These are phyloP conservation scores for Omphalea diandra DNA, from an alignment of 441 rosid species.

Conservation along the genomic window DNA sequence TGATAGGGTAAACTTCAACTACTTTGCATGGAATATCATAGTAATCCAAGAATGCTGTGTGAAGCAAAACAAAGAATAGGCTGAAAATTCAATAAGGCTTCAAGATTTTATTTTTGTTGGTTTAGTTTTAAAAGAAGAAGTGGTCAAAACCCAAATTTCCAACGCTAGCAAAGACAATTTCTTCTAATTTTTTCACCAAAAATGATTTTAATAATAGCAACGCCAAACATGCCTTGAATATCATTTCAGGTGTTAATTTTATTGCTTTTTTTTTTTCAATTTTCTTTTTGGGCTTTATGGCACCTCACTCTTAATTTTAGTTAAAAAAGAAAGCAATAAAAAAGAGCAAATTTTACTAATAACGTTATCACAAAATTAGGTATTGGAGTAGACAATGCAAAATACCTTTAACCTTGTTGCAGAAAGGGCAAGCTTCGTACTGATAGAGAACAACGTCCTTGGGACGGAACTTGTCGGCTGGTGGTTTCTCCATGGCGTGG, in stretches of 20 bases:
- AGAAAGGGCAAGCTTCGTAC: slow-evolving; percentile 96
- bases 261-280: too few species aligned
- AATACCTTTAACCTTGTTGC: slow-evolving; percentile 91
- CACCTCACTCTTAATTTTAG: neutral
- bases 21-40: slow-evolving; percentile 77
- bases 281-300: too few species aligned
- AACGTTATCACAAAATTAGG: too few species aligned
- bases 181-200: too few species aligned
- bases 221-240: too few species aligned
- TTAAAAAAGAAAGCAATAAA: neutral
- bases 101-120: too few species aligned
- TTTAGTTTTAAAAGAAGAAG: neutral
- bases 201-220: too few species aligned
- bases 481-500: slow-evolving; percentile 50
- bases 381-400: neutral
- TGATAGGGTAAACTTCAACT: slow-evolving; percentile 90
- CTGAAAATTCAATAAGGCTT: neutral
- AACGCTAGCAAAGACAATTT: too few species aligned
- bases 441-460: slow-evolving; percentile 82
- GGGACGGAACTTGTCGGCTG: slow-evolving; percentile 40
- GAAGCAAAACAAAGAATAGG: neutral
- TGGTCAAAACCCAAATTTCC: too few species aligned
- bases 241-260: too few species aligned
- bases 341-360: too few species aligned
- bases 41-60: slow-evolving; percentile 83